These are phyloP conservation scores for Teunomyces stri DNA, from an alignment of 805 yeast genomes.

Conservation along the genomic window DNA sequence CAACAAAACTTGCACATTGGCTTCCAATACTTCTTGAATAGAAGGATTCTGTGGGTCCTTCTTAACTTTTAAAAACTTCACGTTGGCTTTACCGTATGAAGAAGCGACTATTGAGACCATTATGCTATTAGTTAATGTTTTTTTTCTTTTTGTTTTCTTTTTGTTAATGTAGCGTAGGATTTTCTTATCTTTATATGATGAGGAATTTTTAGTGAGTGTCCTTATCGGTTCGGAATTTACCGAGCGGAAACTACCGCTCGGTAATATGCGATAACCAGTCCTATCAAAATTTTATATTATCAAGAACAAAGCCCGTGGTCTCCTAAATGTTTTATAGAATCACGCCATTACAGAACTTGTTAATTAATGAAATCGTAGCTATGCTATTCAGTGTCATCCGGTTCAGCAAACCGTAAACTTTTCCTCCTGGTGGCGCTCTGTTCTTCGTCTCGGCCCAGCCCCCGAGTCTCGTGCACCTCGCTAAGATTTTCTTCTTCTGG, in stretches of 20 bases:
- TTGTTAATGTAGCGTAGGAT: background rate
- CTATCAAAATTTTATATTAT: background rate
- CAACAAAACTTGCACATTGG: slow-evolving; percentile 72
- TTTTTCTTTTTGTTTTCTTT: no score
- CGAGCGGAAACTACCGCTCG: background rate
- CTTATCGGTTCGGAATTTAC: slow-evolving; percentile 1
- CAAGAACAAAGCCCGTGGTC: background rate
- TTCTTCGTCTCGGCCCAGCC: slow-evolving; percentile 4
- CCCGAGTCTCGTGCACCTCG: background rate
- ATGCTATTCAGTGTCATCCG: slow-evolving; percentile 5
- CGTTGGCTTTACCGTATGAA: slow-evolving; percentile 89
- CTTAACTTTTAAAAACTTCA: slow-evolving; percentile 85
- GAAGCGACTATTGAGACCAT: slow-evolving; percentile 31
- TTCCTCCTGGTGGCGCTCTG: slow-evolving; percentile 30
- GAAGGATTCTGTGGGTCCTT: slow-evolving; percentile 71
- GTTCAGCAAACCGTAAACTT: slow-evolving; percentile 44
- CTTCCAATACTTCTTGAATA: slow-evolving; percentile 80
- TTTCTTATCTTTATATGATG: background rate
- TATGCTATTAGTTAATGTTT: no score
- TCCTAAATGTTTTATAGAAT: background rate
- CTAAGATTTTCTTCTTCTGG: slow-evolving; percentile 4
- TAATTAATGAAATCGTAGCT: background rate
- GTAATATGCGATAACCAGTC: background rate
- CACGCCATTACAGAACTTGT: slow-evolving; percentile 2
- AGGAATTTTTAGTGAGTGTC: background rate